These are phyloP conservation scores for Nakaseomyces glabratus DNA, from an alignment of 1,139 yeast genomes.

Conservation along the genomic window DNA sequence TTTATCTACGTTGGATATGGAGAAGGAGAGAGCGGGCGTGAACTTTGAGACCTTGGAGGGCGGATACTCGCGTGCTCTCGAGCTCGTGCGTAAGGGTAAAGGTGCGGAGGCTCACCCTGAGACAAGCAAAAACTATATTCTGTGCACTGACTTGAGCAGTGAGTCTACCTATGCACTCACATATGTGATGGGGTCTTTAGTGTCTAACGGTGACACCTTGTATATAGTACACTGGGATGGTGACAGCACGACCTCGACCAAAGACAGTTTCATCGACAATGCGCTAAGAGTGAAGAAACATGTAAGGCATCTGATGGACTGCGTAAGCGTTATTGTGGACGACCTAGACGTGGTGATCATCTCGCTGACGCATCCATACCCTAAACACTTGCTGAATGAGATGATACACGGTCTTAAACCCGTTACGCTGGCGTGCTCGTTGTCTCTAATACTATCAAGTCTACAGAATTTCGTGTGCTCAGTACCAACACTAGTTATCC, in stretches of 20 bases:
- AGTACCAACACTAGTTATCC: conserved; percentile 86
- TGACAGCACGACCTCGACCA: conserved; percentile 11
- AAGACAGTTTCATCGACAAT: conserved; percentile 14
- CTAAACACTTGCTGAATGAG: conserved; percentile 76
- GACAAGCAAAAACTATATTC: conserved; percentile 47
- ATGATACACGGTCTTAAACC: conserved; percentile 78
- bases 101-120: conserved; percentile 27
- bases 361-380: conserved; percentile 56
- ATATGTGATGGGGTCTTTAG: conserved; percentile 82
- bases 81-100: conserved; percentile 15
- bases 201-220: conserved; percentile 75
- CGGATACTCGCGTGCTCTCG: conserved; percentile 25
- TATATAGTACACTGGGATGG: conserved; percentile 62
- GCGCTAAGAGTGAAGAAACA: conserved; percentile 17
- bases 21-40: conserved; percentile 8
- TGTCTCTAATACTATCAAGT: conserved; percentile 25
- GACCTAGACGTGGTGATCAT: conserved; percentile 23
- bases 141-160: conserved; percentile 75
- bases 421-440: conserved; percentile 59
- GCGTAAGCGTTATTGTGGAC: conserved; percentile 24
- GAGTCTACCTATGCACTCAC: conserved; percentile 82
- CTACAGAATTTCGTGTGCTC: conserved; percentile 37
- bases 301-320: conserved; percentile 26
- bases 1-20: conserved; percentile 9
- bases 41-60: conserved; percentile 18